Base-by-base conservation (phyloP, 257 asterid species). In the Solanum chmielewskii region DNA sequence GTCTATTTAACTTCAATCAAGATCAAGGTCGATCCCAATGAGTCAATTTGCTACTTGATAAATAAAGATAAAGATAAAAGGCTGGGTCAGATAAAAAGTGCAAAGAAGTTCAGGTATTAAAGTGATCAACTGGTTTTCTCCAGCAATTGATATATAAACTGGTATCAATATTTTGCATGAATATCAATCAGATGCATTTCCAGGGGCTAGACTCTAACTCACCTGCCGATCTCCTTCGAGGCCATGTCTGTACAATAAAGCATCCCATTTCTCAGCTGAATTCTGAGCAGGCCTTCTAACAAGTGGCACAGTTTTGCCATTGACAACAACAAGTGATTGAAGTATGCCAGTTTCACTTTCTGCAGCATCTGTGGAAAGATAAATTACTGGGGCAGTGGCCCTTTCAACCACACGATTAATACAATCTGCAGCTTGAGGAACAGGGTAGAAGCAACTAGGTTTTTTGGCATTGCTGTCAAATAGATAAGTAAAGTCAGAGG, bases 241-340 rank as follows among this genome's bases (percentile, higher is more conserved):
- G 49, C 96, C 94, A 83, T 94, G 98, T 88, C 99, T 92, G 87
- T 97, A 96, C 81, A 97, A 88, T 86, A 97, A 90, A 87, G 99
- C 99, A 92, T 97, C 98, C 99, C 99, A 97, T 83, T 97, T 97
- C 91, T 97, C 99, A 69, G 98, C 99, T 39, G 94, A 73, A 90
- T 94, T 93, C 85, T 96, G 99, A 82, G 88, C 88, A 18, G 99
- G 99, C 89, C 99, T 94, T 88, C 76, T 91, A 86, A 97, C 97
- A 87, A 97, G 99, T 11, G 98, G 99, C 21, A 96, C 98, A 23
- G 90, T 90, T 89, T 95, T 97, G 85, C 98, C 96, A 86, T 95
- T 92, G 90, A 89, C 83, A 83, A 75, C 87, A 87, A 95, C 82
- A 84, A 96, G 96, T n/a, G 99, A 96, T 91, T 96, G 99, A 87